Evolutionary conservation across 805 yeast genomes (phyloP), one percentile per base, ranked within the genome.

Genomic region (Kazachstania kunashirensis): DNA sequence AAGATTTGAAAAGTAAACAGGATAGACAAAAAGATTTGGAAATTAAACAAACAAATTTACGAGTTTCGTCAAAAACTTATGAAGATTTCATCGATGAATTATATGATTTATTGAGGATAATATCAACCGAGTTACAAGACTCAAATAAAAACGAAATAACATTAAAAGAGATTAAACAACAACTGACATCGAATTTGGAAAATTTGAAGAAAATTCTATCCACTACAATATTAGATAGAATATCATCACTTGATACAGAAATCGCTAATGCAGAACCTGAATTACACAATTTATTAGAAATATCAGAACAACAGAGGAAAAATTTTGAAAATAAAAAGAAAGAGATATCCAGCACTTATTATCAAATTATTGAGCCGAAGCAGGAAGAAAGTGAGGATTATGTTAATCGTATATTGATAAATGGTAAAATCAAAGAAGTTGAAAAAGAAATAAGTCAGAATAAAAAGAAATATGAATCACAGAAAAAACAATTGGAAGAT

Each of bases 21-120:
- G 49, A 53, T 6, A 52, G 52, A 4, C 48, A 74, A 25, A 52
- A 55, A 19, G 59, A 61, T 2, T 49, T 72, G 20, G 81, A 78
- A 44, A 36, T 42, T 11, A 65, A 71, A 43, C 65, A 72, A 32
- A 61, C 74, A 34, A 74, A 75, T 45, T 53, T 77, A 14, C 59
- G 70, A 1, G 59, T 66, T 1, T 68, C 88, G 0, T 63, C 73
- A 8, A 81, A 77, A 34, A 69, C 85, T 0, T 69, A 83, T 39
- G 70, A 67, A 31, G 65, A 46, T 20, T 39, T 52, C 12, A 49
- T 52, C 14, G 46, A 48, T 27, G 60, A 56, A 26, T 38, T 56
- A 18, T 55, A 49, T 38, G 56, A 52, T 23, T 40, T 55, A 5
- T 34, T 57, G 26, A 44, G 65, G 40, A 61, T 71, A 8, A 59